Percentiles rank a stretch among this genome's conserved stretches.
Evolutionary conservation across 371 early-diverging fungal genomes (phyloP).

Genomic region (Mortierella sp.): DNA sequence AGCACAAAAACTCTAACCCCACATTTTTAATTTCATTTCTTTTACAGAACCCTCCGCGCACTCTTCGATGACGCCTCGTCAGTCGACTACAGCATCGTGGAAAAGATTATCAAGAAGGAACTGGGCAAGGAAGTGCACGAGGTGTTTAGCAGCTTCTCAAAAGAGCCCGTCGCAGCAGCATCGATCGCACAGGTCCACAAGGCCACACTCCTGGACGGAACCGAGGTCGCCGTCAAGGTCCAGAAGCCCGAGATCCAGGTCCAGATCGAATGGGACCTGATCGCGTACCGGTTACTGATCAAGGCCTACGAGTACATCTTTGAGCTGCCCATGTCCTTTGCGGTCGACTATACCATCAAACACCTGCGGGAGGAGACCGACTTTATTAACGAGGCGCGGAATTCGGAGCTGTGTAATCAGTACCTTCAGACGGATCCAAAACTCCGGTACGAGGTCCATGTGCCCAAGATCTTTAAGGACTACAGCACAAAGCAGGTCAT

Average conservation of each 20-base stretch:
- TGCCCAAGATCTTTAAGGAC: conserved; percentile 87
- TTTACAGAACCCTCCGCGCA: conserved; percentile 66
- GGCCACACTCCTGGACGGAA: conserved; percentile 81
- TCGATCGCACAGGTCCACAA: conserved; percentile 96
- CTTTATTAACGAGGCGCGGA: conserved; percentile 86
- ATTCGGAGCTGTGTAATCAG: conserved; percentile 74
- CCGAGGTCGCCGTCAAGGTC: conserved; percentile 90
- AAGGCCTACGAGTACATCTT: conserved; percentile 79
- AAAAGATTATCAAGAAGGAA: conserved; percentile 78
- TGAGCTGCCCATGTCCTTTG: conserved; percentile 89
- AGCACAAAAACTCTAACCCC: not conserved
- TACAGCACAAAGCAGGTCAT: conserved; percentile 79
- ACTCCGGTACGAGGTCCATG: conserved; percentile 70
- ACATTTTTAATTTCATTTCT: not conserved
- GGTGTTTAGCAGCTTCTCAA: conserved; percentile 80
- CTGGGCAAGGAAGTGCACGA: conserved; percentile 73
- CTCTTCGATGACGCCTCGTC: conserved; percentile 91
- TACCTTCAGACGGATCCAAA: conserved; percentile 69
- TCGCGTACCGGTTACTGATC: conserved; percentile 74
- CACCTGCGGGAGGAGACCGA: conserved; percentile 91
- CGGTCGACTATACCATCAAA: conserved; percentile 79
- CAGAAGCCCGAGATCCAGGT: conserved; percentile 90
- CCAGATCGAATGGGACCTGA: conserved; percentile 89
- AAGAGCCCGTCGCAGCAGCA: conserved; percentile 86
- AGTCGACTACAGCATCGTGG: conserved; percentile 75